Percentiles rank a stretch among this genome's conserved stretches.
Evolutionary conservation across 2,329 filamentous ascomycete genomes (phyloP).

Genomic region (Nemania sp.): DNA sequence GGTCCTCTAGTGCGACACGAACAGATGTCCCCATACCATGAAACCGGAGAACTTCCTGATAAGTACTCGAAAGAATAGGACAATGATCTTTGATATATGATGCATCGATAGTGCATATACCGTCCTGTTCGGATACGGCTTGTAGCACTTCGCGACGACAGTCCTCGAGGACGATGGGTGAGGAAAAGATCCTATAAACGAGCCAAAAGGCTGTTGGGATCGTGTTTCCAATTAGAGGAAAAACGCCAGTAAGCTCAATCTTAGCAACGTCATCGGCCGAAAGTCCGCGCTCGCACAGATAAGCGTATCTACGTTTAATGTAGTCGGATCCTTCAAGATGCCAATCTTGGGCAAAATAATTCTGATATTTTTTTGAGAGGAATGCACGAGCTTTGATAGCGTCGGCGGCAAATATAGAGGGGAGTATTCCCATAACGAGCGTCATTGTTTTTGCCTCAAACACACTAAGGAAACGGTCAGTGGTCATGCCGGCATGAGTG

Average conservation of each 20-base stretch:
- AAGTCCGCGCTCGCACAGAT: too few species aligned
- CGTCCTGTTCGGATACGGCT: slow-evolving; percentile 10
- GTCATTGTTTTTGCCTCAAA: too few species aligned
- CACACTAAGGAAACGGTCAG: too few species aligned
- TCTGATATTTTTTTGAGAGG: too few species aligned
- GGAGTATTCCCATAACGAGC: too few species aligned
- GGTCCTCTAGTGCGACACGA: slow-evolving; percentile 14
- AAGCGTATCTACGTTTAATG: too few species aligned
- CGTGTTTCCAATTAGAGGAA: slow-evolving; percentile 20
- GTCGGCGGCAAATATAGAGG: too few species aligned
- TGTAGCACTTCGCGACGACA: slow-evolving; percentile 14
- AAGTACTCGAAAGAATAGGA: slow-evolving; percentile 13
- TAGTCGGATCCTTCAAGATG: too few species aligned
- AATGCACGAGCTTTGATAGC: too few species aligned
- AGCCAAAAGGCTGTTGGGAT: slow-evolving; percentile 25
- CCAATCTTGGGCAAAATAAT: too few species aligned
- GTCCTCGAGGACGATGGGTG: slow-evolving; percentile 19
- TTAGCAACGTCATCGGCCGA: slow-evolving; percentile 10
- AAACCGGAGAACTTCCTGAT: slow-evolving; percentile 12
- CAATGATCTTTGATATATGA: slow-evolving; percentile 14
- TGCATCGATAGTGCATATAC: slow-evolving; percentile 2
- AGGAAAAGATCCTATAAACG: slow-evolving; percentile 21
- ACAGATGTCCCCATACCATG: slow-evolving; percentile 13
- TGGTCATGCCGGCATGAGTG: too few species aligned
- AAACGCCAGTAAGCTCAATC: slow-evolving; percentile 7